phyloP scores from a whole-genome alignment of 257 asterid species.

The Solanum dulcamara region DNA sequence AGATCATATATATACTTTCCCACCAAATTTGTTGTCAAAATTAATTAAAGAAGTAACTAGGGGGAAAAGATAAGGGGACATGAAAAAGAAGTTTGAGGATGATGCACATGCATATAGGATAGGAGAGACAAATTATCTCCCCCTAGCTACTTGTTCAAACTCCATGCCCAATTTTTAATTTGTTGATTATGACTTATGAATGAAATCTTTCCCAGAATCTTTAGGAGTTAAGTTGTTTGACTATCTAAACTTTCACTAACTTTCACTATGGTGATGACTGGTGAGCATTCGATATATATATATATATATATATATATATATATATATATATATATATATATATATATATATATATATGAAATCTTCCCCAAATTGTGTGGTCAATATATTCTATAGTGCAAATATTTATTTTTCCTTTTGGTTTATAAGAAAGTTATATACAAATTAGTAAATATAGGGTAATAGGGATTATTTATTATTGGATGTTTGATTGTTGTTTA shows the following conservation, averaged over 20 bases:
- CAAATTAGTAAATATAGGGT: not conserved
- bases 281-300: too few species aligned
- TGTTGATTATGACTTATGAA: not conserved
- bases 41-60: not conserved
- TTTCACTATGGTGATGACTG: too few species aligned
- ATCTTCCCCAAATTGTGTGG: too few species aligned
- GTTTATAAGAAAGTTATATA: not conserved
- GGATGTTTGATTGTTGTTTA: not conserved
- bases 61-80: conserved; percentile 9
- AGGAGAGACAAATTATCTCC: not conserved
- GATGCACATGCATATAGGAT: conserved; percentile 23
- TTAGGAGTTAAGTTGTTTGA: too few species aligned
- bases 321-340: too few species aligned
- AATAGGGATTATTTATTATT: not conserved
- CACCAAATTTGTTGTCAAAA: not conserved
- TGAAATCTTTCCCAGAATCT: too few species aligned
- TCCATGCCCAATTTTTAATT: not conserved
- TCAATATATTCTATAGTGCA: not conserved
- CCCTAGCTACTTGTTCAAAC: not conserved
- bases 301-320: too few species aligned
- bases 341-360: too few species aligned
- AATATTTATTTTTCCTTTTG: not conserved
- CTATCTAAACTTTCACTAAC: too few species aligned
- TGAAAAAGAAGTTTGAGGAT: conserved; percentile 25
- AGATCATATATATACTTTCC: not conserved